Evolutionary conservation across 257 asterid genomes (phyloP), one percentile per base, ranked within the genome.

Genomic region (Galeopsis tetrahit): DNA sequence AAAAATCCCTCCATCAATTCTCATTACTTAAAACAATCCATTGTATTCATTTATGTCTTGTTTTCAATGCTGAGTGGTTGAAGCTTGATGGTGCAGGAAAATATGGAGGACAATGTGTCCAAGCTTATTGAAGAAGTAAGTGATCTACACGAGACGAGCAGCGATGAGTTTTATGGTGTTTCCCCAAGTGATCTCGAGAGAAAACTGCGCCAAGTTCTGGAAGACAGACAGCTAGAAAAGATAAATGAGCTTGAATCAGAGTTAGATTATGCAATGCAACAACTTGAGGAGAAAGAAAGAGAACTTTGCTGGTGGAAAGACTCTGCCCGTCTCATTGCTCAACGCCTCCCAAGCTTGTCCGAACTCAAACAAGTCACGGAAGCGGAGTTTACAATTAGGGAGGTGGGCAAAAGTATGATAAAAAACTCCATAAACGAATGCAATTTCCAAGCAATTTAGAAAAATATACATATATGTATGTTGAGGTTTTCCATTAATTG

Each of bases 251-350:
- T 91, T 5, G 96, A 91, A 78, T 68, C 83, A 32, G 89, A 87
- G 68, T 63, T 90, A 17, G 85, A 84, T 6, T 74, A 71, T 31
- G 88, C 92, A 56, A 75, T 80, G 68, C 75, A 81, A 66, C 73
- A 85, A 58, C 85, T 89, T 49, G 81, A 77, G 15, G 84, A 82
- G 62, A 87, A 70, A 35, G 87, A 86, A 62, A 78, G 73, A 48
- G 91, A 89, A 78, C 78, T 89, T 13, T 71, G 74, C 6, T 79
- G 91, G 86, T 91, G 96, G 97, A 89, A 74, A 79, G 90, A 87
- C 14, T 75, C 94, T 8, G 93, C 87, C 4, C 70, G 81, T 11
- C 73, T 84, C 70, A 62, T 83, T 48, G 76, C 82, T 11, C 85
- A 73, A 13, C 85, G 77, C 53, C 65, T 83, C 53, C 85, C 75